A percentile compares a stretch with the other conserved stretches of the same genome.
These are phyloP conservation scores for Bipolaris victoriae DNA, from an alignment of 2,329 filamentous ascomycete species.

Conservation along the genomic window DNA sequence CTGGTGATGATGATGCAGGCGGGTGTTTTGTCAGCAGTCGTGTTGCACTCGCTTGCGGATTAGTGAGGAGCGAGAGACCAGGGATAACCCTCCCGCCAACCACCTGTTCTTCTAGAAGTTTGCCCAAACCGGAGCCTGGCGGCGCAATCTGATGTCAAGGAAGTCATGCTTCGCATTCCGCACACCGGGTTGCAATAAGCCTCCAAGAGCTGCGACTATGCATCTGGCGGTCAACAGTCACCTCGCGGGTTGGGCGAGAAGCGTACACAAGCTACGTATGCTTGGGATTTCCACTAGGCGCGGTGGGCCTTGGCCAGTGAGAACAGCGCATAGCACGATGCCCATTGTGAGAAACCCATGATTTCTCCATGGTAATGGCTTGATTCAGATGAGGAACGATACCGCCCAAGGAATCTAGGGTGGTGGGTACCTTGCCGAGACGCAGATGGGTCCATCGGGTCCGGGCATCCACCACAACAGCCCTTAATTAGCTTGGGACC, in stretches of 20 bases:
- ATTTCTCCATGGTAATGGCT: not conserved
- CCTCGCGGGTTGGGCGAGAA: too few relatives aligned
- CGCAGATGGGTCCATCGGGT: not conserved
- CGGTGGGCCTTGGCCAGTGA: not conserved
- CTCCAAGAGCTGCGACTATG: not conserved
- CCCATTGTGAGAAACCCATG: not conserved
- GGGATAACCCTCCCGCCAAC: conserved; percentile 14
- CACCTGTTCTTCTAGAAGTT: conserved; percentile 31
- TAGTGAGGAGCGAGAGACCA: conserved; percentile 21
- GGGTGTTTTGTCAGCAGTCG: conserved; percentile 40
- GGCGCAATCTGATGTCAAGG: conserved; percentile 5
- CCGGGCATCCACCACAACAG: not conserved
- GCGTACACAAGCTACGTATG: not conserved
- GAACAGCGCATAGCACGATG: not conserved
- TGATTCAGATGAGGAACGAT: conserved; percentile 14
- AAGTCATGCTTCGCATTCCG: not conserved
- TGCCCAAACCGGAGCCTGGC: conserved; percentile 24
- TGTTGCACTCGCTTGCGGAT: conserved; percentile 30
- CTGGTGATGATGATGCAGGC: conserved; percentile 14
- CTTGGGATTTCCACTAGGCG: not conserved
- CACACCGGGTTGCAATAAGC: not conserved
- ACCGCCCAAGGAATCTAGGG: conserved; percentile 3
- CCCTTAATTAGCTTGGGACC: conserved; percentile 32
- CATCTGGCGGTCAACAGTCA: conserved; percentile 3
- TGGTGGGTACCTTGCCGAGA: not conserved